Evolutionary conservation across 768 basidiomycete genomes (phyloP), one percentile per base, ranked within the genome.

Genomic region (Pulveroboletus sp.): DNA sequence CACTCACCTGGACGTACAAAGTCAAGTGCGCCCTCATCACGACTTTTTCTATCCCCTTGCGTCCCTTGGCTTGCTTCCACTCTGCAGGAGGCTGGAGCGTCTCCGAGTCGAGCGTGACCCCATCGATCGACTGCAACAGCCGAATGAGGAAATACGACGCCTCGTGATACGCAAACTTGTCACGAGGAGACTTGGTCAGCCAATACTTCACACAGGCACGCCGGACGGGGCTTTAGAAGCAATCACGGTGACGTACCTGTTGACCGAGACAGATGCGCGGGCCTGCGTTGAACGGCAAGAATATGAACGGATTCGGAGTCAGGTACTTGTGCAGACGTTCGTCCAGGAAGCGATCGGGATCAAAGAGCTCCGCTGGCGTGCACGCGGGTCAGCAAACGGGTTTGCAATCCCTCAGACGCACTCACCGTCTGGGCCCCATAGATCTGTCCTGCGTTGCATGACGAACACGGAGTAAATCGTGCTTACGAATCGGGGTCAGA

Each of bases 271-370:
- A 85, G 51, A 82, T 80, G 10, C 84, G 71, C 6, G 83, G 84
- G 1, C 81, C 84, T 1, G 81, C 82, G 50, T 83, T 83, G 68
- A 85, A 85, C 0, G 84, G 83, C 6, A 80, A 65, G 63, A 85
- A 86, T 52, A 87, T 85, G 71, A 78, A 83, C 1, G 83, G 82
- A 51, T 84, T 84, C 2, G 75, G 72, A 0, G 68, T 70, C 17
- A 83, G 68, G 49, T 80, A 80, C 55, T 75, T 76, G 47, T 73
- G 71, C 7, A 80, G 55, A 26, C 83, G 71, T 10, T 74, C 73
- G 48, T 86, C 83, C 38, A 85, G 62, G 71, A 81, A 86, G 14
- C 84, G 72, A 55, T 83, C 80, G 1, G 83, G 84, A 57, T 85
- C 82, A 54, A 85, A 85, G 41, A 70, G 55, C 16, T 63, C 55